Conservation (phyloP, 1,139 yeast species). For the Geotrichum klebahnii region DNA sequence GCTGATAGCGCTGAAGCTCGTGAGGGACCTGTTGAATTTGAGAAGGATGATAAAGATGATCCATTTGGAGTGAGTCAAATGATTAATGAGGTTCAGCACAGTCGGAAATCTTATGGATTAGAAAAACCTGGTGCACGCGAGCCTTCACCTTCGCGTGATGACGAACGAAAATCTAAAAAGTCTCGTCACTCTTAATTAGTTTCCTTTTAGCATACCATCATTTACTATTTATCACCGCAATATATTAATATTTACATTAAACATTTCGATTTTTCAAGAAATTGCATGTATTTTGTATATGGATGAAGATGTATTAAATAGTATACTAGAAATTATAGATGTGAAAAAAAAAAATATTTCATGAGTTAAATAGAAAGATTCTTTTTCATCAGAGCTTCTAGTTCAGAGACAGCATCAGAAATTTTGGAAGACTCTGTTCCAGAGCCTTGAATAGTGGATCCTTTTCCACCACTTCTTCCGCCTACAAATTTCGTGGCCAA, state of each 20-base stretch:
- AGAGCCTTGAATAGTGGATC: slow-evolving; percentile 93
- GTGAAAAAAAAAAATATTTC: too few relatives aligned
- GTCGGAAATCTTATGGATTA: slow-evolving; percentile 24
- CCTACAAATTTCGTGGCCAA: slow-evolving; percentile 73
- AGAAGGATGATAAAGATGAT: slow-evolving; percentile 38
- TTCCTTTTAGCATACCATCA: too few relatives aligned
- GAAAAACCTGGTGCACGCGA: slow-evolving; percentile 14
- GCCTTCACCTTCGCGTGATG: slow-evolving; percentile 2
- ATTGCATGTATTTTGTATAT: too few relatives aligned
- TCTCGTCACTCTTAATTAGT: background rate
- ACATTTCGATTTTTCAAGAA: too few relatives aligned
- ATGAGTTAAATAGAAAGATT: slow-evolving; percentile 38
- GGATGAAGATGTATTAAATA: too few relatives aligned
- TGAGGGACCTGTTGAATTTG: slow-evolving; percentile 53
- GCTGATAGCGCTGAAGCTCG: slow-evolving; percentile 28
- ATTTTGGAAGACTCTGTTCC: slow-evolving; percentile 77
- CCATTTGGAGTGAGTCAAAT: slow-evolving; percentile 22
- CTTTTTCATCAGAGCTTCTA: slow-evolving; percentile 55
- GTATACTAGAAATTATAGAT: too few relatives aligned
- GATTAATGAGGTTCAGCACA: slow-evolving; percentile 31
- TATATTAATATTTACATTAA: too few relatives aligned
- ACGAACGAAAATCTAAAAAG: slow-evolving; percentile 5
- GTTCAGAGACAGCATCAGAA: slow-evolving; percentile 65
- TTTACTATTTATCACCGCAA: too few relatives aligned
- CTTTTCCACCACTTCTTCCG: slow-evolving; percentile 98